Evolutionary conservation across 768 basidiomycete species (phyloP).

Genomic region (Agrocybe pediades): DNA sequence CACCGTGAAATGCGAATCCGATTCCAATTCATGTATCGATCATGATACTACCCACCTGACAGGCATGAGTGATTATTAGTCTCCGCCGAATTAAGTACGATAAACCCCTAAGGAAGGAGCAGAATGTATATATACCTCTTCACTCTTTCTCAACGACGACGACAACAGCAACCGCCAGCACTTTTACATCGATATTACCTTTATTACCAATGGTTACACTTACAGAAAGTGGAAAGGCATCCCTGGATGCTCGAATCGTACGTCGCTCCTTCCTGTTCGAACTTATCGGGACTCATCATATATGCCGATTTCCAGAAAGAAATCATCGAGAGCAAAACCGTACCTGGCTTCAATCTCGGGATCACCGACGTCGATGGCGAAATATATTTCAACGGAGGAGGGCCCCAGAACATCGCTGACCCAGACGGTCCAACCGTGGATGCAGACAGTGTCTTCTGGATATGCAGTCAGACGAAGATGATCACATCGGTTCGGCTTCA

Average conservation of each 20-base stretch:
- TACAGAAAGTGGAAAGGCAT: not conserved
- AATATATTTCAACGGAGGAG: constrained; percentile 25
- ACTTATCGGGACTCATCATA: not conserved
- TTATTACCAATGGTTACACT: not conserved
- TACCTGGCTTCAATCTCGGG: constrained; percentile 29
- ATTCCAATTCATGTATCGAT: too few species aligned
- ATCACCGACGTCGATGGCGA: constrained; percentile 28
- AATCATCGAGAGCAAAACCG: constrained; percentile 12
- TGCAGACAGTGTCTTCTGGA: constrained; percentile 32
- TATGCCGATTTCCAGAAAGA: constrained; percentile 5
- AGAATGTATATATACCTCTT: too few species aligned
- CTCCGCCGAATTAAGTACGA: too few species aligned
- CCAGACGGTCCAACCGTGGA: constrained; percentile 23
- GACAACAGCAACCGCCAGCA: too few species aligned
- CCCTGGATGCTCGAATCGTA: not conserved
- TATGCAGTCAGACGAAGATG: constrained; percentile 40
- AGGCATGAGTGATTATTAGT: too few species aligned
- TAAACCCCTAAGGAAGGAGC: too few species aligned
- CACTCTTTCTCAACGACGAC: too few species aligned
- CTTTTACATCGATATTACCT: not conserved
- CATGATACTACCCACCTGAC: too few species aligned
- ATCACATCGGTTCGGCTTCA: constrained; percentile 25
- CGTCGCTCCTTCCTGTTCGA: not conserved
- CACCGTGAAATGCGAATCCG: too few species aligned
- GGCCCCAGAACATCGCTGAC: constrained; percentile 24